phyloP scores from a whole-genome alignment of 441 rosid genomes.

The Populus hybrid region DNA sequence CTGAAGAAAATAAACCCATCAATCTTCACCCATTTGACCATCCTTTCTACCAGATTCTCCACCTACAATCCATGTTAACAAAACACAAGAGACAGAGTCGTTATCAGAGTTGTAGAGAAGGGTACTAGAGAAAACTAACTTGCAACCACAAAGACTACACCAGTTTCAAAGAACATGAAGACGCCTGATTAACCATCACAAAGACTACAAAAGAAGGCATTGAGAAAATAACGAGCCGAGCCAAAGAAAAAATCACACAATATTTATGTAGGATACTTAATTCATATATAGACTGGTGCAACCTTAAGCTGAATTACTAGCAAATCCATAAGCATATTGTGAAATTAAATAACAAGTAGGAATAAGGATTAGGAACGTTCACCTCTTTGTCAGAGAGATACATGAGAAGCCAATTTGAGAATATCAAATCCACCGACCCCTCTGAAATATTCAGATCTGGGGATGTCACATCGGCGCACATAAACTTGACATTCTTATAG shows the following conservation, averaged over 20 bases:
- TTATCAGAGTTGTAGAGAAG: neutral
- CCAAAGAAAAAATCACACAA: neutral
- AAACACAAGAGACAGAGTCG: neutral
- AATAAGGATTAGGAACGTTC: neutral
- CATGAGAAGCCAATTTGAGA: slow-evolving; percentile 97
- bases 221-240: neutral
- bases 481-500: slow-evolving; percentile 77
- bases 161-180: neutral
- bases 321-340: neutral
- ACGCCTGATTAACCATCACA: neutral
- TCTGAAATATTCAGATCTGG: slow-evolving; percentile 58
- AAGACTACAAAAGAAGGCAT: neutral
- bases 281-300: neutral
- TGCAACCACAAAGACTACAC: neutral
- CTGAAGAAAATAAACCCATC: slow-evolving; percentile 93
- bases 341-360: neutral
- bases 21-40: slow-evolving; percentile 79
- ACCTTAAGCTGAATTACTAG: neutral
- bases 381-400: slow-evolving; percentile 97
- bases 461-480: slow-evolving; percentile 90
- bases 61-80: slow-evolving; percentile 42
- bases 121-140: neutral
- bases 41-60: slow-evolving; percentile 67
- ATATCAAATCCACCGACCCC: slow-evolving; percentile 73
- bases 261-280: neutral